Percentiles rank a stretch among this genome's conserved stretches.
Conservation (phyloP, 129 eudicot genomes). For the Chrysanthemum makinoi region DNA sequence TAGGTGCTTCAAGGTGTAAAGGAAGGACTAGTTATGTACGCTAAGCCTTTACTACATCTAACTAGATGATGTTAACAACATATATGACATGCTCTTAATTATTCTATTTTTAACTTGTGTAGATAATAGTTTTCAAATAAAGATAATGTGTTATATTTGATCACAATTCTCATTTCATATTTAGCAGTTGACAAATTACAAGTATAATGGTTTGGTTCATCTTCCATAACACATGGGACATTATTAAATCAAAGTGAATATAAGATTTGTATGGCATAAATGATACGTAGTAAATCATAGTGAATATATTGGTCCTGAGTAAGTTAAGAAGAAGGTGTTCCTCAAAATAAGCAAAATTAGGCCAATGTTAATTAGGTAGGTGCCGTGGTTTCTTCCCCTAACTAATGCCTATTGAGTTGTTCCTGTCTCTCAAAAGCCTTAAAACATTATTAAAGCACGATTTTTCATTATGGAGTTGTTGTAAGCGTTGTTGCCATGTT, state of each 20-base stretch:
- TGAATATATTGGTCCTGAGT: slow-evolving; percentile 6
- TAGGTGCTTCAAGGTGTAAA: too few relatives aligned
- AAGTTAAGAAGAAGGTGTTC: slow-evolving; percentile 33
- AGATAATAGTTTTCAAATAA: too few relatives aligned
- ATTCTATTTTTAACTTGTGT: too few relatives aligned
- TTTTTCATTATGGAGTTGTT: slow-evolving; percentile 54
- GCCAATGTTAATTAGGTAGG: slow-evolving; percentile 18
- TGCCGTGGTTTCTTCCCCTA: slow-evolving; percentile 23
- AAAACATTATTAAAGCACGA: slow-evolving; percentile 25
- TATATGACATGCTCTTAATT: too few relatives aligned
- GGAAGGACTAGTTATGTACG: too few relatives aligned
- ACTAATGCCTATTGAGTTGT: slow-evolving; percentile 61
- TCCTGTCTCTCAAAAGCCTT: slow-evolving; percentile 39
- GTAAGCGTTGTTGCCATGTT: slow-evolving; percentile 53
- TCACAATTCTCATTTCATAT: too few relatives aligned
- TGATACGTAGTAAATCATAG: slow-evolving; percentile 17
- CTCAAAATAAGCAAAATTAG: slow-evolving; percentile 45
- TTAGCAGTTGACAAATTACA: too few relatives aligned
- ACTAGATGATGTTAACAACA: too few relatives aligned
- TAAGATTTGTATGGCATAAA: slow-evolving; percentile 13
- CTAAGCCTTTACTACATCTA: too few relatives aligned
- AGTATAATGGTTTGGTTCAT: too few relatives aligned
- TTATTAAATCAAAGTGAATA: background rate
- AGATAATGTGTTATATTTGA: too few relatives aligned
- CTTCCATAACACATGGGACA: too few relatives aligned